Evolutionary conservation across 2,329 filamentous ascomycete species (phyloP), one percentile per base, ranked within the genome.

Genomic region (Penicillium sp.): DNA sequence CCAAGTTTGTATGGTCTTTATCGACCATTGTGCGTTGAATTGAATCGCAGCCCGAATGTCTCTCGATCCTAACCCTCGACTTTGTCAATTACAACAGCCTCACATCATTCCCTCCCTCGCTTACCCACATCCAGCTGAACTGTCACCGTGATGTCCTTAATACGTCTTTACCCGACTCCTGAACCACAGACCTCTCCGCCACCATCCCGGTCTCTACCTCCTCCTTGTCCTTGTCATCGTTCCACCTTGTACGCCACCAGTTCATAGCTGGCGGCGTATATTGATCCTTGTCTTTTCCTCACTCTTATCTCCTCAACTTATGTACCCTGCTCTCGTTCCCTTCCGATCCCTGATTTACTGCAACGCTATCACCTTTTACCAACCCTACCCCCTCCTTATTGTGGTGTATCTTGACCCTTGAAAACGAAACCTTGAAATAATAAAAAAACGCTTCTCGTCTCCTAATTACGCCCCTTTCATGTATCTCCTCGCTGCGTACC

Each of bases 1-100:
- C 61, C 61, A 63, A 54, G 55, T 56, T 54, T 56, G 59, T 58
- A 46, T 57, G 58, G 58, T 55, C 58, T 50, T 58, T 31, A 44
- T 46, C 25, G 60, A 56, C 60, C 53, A 47, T 52, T 51, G 57
- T 57, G 49, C 60, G 50, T 56, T 56, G 53, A 61, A 61, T 41
- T 62, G 61, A 60, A 61, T 48, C 55, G 52, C 59, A 59, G 58
- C 48, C 54, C 58, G 56, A 50, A 56, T 48, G 46, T 52, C 56
- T 46, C 43, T 52, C 47, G 55, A 43, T 45, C 55, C 44, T 44
- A 22, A 33, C 49, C 45, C 40, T 54, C 55, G 25, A 47, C 36
- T 49, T 54, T 37, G 45, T 50, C 41, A 49, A 54, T 49, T 30
- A 42, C 45, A 31, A 49, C 51, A 53, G 19, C 22, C 36, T 47